A percentile compares a stretch with the other conserved stretches of the same genome.
Conservation (phyloP, 805 yeast species). For the Suhomyces faveliae region DNA sequence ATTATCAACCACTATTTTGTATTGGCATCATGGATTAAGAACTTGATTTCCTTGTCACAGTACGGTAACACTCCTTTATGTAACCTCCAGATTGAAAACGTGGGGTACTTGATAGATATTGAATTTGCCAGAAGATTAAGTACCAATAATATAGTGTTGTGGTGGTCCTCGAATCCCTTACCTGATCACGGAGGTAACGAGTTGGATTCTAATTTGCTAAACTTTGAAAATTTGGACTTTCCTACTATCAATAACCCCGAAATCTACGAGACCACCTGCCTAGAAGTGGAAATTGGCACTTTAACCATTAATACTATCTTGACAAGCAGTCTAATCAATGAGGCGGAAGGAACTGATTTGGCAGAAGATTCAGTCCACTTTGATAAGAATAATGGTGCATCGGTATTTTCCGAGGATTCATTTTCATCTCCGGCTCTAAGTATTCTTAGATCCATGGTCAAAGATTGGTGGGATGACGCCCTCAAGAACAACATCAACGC, state of each 20-base stretch:
- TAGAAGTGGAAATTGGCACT: conserved; percentile 78
- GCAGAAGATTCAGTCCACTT: conserved; percentile 46
- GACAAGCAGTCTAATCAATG: conserved; percentile 79
- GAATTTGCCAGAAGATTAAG: conserved; percentile 77
- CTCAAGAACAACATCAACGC: conserved; percentile 64
- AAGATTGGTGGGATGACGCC: conserved; percentile 94
- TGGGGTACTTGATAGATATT: conserved; percentile 78
- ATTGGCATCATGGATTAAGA: conserved; percentile 68
- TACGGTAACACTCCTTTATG: conserved; percentile 85
- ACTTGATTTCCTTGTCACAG: conserved; percentile 61
- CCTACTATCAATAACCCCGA: conserved; percentile 78
- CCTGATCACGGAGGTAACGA: conserved; percentile 87
- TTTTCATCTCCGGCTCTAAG: conserved; percentile 73
- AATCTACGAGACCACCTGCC: conserved; percentile 68
- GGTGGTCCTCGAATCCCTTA: conserved; percentile 87
- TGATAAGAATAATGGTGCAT: conserved; percentile 40
- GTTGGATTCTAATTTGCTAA: conserved; percentile 47
- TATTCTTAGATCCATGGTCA: conserved; percentile 71
- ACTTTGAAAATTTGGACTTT: conserved; percentile 60
- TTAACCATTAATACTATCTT: conserved; percentile 82
- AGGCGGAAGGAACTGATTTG: conserved; percentile 81
- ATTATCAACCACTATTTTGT: conserved; percentile 70
- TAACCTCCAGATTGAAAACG: conserved; percentile 74
- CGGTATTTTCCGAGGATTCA: conserved; percentile 73
- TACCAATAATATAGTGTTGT: conserved; percentile 66